phyloP scores from a whole-genome alignment of 2,329 filamentous ascomycete genomes.

The Cordyceps tenuipes region DNA sequence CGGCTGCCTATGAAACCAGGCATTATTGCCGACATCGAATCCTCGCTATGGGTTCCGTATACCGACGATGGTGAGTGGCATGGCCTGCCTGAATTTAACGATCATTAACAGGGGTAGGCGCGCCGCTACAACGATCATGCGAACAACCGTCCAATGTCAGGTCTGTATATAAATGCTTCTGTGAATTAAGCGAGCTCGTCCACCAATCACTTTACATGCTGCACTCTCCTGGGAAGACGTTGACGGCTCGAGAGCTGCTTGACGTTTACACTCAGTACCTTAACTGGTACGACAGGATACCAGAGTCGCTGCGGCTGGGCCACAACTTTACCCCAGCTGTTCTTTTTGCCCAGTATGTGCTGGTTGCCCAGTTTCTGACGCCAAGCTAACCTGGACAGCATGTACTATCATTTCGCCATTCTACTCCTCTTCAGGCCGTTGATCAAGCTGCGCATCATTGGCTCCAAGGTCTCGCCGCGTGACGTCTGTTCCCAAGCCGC shows the following conservation, averaged over 20 bases:
- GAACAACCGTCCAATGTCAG: conserved; percentile 60
- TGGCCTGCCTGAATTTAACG: neutral
- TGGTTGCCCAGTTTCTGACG: neutral
- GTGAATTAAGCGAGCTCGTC: conserved; percentile 64
- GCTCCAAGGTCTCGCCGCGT: conserved; percentile 53
- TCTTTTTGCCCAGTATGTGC: conserved; percentile 61
- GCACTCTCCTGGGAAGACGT: conserved; percentile 59
- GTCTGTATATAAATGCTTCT: conserved; percentile 60
- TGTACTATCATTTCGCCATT: conserved; percentile 65
- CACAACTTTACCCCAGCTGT: conserved; percentile 67
- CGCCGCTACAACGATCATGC: conserved; percentile 45
- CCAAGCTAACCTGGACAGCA: conserved; percentile 32
- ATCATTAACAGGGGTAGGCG: conserved; percentile 27
- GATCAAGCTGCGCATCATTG: conserved; percentile 55
- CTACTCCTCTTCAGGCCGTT: conserved; percentile 66
- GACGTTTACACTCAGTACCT: conserved; percentile 60
- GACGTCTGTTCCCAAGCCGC: conserved; percentile 58
- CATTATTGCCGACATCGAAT: conserved; percentile 52
- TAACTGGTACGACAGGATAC: conserved; percentile 62
- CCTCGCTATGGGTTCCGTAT: conserved; percentile 51
- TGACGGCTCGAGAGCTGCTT: conserved; percentile 56
- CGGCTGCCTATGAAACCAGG: conserved; percentile 50
- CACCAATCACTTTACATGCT: conserved; percentile 64
- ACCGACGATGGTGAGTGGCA: conserved; percentile 46
- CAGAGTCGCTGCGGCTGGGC: conserved; percentile 53